Base-by-base conservation (phyloP, 805 yeast genomes). In the Maudiozyma serrabonitensis region DNA sequence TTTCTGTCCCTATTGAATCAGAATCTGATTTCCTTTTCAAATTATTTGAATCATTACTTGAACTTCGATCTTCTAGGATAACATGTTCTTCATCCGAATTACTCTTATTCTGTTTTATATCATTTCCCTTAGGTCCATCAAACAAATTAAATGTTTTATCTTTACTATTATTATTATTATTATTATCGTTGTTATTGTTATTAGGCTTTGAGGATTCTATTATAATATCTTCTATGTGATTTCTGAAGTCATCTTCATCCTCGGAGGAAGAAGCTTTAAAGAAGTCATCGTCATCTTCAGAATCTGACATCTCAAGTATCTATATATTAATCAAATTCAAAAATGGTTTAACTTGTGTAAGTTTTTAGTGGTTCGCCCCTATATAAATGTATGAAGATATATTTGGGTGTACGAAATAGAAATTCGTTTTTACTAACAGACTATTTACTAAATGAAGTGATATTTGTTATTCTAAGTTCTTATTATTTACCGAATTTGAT, bases 241-340 rank as follows among this genome's bases (percentile, higher is more conserved):
- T 28, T 13, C 32, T 35, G 7, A 43, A 21, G 13, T 26, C 44
- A 8, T 39, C 41, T 28, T 47, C 43, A 35, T 49, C 51, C 40
- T 51, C 52, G 13, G 25, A 25, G 4, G 44, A 43, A 8, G 51
- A 50, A 47, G 47, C 52, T 35, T 51, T 51, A 43, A 54, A 54
- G 43, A 49, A 51, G 41, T 51, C 56, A 31, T 49, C 52, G 23
- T 41, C 56, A 31, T 49, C 52, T n/a, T 41, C 44, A 1, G 46
- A 49, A 41, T 35, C 38, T 6, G 38, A 35, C 38, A 35, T 35
- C 38, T 11, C 32, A 28, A 8, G 32, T 8, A 28, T 6, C 12
- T 28, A 6, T 4, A 3, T 28, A 28, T 28, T 28, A 21, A 28
- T 28, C 32, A 28, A 28, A 11, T 28, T 9, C 6, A 28, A 28